Evolutionary conservation across 2,329 filamentous ascomycete species (phyloP).

Genomic region (Aureobasidium namibiae): DNA sequence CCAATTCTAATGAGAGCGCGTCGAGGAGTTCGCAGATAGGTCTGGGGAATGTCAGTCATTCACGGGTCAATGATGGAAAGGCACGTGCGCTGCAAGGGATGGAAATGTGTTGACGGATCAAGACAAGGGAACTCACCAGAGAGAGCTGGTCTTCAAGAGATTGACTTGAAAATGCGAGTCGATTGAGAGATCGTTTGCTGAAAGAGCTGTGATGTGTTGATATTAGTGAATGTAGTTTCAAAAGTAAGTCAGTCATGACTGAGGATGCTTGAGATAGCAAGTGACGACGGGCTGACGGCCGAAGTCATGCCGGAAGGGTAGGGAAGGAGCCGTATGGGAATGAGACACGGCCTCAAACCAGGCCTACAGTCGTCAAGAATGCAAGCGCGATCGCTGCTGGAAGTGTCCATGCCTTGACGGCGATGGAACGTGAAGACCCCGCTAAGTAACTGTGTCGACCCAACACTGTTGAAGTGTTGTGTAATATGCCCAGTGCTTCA

Average conservation of each 20-base stretch:
- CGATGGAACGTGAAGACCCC: background rate
- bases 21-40: constrained; percentile 29
- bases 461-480: constrained; percentile 10
- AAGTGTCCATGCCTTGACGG: background rate
- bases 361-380: background rate
- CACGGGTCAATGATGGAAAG: constrained; percentile 22
- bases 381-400: background rate
- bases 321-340: constrained; percentile 1
- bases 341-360: background rate
- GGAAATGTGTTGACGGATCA: background rate
- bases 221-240: constrained; percentile 1
- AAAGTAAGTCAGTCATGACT: background rate
- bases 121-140: background rate
- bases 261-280: background rate
- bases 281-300: background rate
- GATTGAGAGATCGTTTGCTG: background rate
- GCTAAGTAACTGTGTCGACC: background rate
- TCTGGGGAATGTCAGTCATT: constrained; percentile 37
- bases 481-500: background rate
- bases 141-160: background rate
- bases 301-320: background rate
- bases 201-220: background rate
- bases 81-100: constrained; percentile 15
- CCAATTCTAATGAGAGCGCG: constrained; percentile 23
- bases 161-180: background rate